Base-by-base conservation (phyloP, 805 yeast species). In the Tetrapisispora arboricola region DNA sequence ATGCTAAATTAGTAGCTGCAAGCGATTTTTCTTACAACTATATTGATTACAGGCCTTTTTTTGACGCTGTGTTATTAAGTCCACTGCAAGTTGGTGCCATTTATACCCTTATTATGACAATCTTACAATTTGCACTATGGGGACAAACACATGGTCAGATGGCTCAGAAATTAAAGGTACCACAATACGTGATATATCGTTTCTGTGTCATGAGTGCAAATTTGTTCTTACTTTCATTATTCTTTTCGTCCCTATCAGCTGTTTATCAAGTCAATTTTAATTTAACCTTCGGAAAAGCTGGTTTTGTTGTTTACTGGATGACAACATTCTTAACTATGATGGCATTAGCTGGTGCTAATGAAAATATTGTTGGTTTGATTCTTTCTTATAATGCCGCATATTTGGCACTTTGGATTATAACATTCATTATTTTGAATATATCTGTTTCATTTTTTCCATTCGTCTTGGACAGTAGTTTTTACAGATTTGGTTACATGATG, bases 231-330 rank as follows among this genome's bases (percentile, higher is more conserved):
- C 49, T 81, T 16, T 73, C 87, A 19, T 61, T 84, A 29, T 72
- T 75, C 38, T 73, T 72, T 48, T 68, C 79, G 21, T 60, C 76
- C 27, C 75, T 83, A 3, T 70, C 84, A 27, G 72, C 81, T 17
- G 84, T 84, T 2, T 78, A 75, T 65, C 85, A 81, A 51, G 71
- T 80, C 25, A 74, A 75, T 50, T 72, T 79, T 54, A 68, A 74
- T 13, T 51, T 39, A 2, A 61, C 84, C 0, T 82, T 75, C 65
- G 87, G 85, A 1, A 67, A 61, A 30, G 75, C 78, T 9, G 94
- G 94, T 0, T 84, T 83, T 58, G 71, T 84, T 32, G 78, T 84
- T 1, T 73, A 72, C 48, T 84, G 94, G 94, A 69, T 79, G 73
- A 48, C 77, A 17, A 68, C 78, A 4, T 84, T 65, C 55, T 49